phyloP scores from a whole-genome alignment of 2,329 filamentous ascomycete genomes.

The Aspergillus aculeatus region DNA sequence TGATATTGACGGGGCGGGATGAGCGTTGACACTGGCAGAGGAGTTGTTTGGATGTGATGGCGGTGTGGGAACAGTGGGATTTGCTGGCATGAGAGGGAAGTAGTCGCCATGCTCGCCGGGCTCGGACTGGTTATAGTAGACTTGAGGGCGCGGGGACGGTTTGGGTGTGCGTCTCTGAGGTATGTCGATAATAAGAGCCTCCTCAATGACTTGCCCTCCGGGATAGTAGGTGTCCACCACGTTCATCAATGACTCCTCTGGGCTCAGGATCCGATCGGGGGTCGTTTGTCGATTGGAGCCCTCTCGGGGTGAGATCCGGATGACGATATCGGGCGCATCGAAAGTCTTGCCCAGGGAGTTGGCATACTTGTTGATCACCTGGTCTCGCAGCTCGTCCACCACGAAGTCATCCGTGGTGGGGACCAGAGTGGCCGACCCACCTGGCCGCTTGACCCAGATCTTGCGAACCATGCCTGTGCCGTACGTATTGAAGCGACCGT shows the following conservation, averaged over 20 bases:
- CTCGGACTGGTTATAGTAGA: conserved; percentile 55
- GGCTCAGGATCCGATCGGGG: conserved; percentile 69
- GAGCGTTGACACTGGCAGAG: conserved; percentile 42
- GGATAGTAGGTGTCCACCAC: conserved; percentile 82
- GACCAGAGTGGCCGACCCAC: conserved; percentile 82
- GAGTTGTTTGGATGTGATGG: conserved; percentile 44
- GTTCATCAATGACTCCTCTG: conserved; percentile 78
- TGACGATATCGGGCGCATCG: conserved; percentile 83
- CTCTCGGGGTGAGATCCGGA: conserved; percentile 75
- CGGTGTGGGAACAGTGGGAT: conserved; percentile 39
- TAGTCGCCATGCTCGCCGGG: conserved; percentile 76
- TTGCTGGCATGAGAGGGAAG: conserved; percentile 69
- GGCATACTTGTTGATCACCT: conserved; percentile 88
- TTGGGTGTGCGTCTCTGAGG: conserved; percentile 73
- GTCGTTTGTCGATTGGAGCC: conserved; percentile 43
- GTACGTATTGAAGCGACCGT: conserved; percentile 18
- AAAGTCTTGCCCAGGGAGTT: conserved; percentile 88
- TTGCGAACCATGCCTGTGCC: conserved; percentile 57
- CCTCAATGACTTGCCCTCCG: conserved; percentile 80
- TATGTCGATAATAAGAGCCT: conserved; percentile 88
- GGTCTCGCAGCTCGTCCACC: conserved; percentile 90
- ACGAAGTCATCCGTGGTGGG: conserved; percentile 82
- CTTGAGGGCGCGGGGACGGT: conserved; percentile 65
- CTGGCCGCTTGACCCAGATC: conserved; percentile 90
- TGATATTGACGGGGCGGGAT: conserved; percentile 67